phyloP scores from a whole-genome alignment of 306 rosid species.

The Luffa aegyptiaca region DNA sequence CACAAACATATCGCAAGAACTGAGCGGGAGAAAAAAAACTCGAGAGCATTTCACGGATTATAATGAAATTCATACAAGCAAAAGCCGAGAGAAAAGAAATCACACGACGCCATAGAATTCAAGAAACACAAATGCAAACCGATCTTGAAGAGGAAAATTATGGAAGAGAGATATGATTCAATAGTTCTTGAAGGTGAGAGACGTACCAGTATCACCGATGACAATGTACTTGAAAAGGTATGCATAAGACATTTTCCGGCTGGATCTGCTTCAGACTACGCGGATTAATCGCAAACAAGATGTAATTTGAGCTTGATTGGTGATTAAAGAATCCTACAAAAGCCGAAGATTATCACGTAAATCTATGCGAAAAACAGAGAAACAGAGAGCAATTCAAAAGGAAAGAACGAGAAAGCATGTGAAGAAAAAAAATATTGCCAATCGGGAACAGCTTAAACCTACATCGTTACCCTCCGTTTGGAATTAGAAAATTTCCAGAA shows the following conservation, averaged over 20 bases:
- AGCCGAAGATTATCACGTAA: not conserved
- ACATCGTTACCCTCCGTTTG: not conserved
- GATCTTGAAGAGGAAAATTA: not conserved
- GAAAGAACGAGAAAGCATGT: not conserved
- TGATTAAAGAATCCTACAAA: not conserved
- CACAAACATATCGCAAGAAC: not conserved
- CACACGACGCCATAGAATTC: not conserved
- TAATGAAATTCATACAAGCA: not conserved
- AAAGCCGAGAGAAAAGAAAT: not conserved
- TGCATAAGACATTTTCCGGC: conserved; percentile 67
- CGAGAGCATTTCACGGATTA: not conserved
- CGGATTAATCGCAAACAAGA: not conserved
- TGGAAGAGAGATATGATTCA: not conserved
- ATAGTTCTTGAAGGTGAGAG: not conserved
- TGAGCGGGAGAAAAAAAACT: not conserved
- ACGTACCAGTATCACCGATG: conserved; percentile 94
- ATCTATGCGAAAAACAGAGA: not conserved
- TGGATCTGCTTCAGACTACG: not conserved
- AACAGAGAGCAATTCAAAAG: not conserved
- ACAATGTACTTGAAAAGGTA: conserved; percentile 96
- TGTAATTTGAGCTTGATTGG: not conserved
- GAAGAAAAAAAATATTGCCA: not conserved
- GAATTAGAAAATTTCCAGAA: too few relatives aligned
- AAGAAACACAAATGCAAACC: not conserved
- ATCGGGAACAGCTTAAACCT: not conserved